Base-by-base conservation (phyloP, 495 filamentous ascomycete genomes). In the Patellaria atrata region DNA sequence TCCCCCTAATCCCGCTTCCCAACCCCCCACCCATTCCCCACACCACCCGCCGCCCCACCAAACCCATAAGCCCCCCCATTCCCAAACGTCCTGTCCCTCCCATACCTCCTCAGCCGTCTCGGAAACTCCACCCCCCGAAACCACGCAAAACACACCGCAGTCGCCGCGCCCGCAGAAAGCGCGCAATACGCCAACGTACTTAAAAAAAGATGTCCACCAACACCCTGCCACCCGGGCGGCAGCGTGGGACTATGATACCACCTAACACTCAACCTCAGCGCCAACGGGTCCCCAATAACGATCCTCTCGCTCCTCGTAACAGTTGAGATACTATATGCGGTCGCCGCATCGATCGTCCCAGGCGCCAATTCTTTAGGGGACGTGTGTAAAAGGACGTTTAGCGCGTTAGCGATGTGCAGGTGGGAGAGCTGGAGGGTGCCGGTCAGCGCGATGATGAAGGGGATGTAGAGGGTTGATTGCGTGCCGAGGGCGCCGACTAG, bases 401-500 rank as follows among this genome's bases (percentile, higher is more conserved):
- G 67, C 41, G 77, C 70, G 6, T 85, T 85, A 53, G 75, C 76
- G 50, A 97, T 76, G 62, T 97, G 89, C 42, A 97, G 64, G 53
- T 97, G 89, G 48, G 73, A 80, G 20, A 75, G 65, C 52, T 97
- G 87, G 13, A 96, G 66, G 0, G 81, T 87, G 12, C 89, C 89
- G 27, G 85, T 74, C 14, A 97, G 61, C 7, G 85, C 83, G 46
- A 97, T 81, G 5, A 89, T 81, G 16, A 79, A 50, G 2, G 75
- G 75, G 4, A 68, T 77, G 45, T 74, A 77, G 14, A 63, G 53
- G 12, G 41, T 57, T 53, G n/a, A 60, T 41, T 35, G 54, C 38
- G 46, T 56, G 26, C 40, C 40, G 30, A 57, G 35, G 13, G 38
- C 41, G 18, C 48, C 52, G 33, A 42, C 35, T 14, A 17, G 30